Base-by-base conservation (phyloP, 176 grass and related monocot genomes). In the Triticum turgidum region DNA sequence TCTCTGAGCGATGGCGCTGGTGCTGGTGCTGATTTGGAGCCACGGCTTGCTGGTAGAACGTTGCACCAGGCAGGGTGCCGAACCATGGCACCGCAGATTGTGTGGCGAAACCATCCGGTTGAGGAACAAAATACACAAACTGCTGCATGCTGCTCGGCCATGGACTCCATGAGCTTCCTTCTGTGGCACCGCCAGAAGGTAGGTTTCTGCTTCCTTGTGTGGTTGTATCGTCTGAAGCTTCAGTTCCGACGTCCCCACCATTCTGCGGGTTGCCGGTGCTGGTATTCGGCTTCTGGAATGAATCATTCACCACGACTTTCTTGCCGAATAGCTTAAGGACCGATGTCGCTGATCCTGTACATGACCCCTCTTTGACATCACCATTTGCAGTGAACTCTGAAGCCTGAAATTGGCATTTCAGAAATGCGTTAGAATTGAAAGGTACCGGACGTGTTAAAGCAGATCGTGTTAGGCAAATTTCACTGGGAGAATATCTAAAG, bases 281-380 rank as follows among this genome's bases (percentile, higher is more conserved):
- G 20, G 52, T n/a, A 13, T 78, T 64, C 61, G 74, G 67, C 29
- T 49, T 13, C 49, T 84, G 69, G 2, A 69, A 8, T 15, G 72
- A 22, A 80, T 89, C 80, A 47, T 74, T 80, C 56, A 89, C 70
- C 13, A 35, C 17, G 27, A 98, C 88, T 56, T 81, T 91, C 85
- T 90, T 94, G 13, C 94, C 94, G 9, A 99, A 99, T 49, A 96
- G 89, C 86, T 90, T 96, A 2, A 99, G 56, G 45, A 54, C 83
- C 24, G 87, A 66, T 74, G 76, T 74, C 35, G 84, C 77, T 78
- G 92, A 81, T 81, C 82, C 85, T 38, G 37, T 22, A 37, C 76
- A 88, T 29, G 80, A 80, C 5, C 45, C 87, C 75, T 72, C 86
- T 91, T 88, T 85, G 66, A 22, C 61, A 44, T 76, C 38, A 54